Evolutionary conservation across 371 early-diverging fungal species (phyloP).

Genomic region (Mucor piriformis): DNA sequence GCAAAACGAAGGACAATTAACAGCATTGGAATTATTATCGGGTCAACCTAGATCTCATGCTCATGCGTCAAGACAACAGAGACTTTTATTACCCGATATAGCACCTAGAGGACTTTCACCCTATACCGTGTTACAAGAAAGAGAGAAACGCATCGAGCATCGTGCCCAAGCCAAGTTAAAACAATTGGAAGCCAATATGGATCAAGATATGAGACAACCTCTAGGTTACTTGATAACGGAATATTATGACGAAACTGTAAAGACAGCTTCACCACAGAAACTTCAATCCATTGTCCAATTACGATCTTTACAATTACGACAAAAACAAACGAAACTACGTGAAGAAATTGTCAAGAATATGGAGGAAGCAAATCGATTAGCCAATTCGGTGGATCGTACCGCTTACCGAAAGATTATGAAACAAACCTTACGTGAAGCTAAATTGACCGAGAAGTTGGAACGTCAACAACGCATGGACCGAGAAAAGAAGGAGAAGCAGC

Average conservation of each 20-base stretch:
- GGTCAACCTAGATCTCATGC: constrained; percentile 54
- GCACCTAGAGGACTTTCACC: constrained; percentile 82
- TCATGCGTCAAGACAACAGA: constrained; percentile 71
- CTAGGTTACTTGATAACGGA: constrained; percentile 31
- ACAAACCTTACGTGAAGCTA: constrained; percentile 82
- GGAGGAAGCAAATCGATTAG: constrained; percentile 71
- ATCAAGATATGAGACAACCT: constrained; percentile 23
- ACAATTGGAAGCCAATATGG: constrained; percentile 19
- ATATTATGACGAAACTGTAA: constrained; percentile 42
- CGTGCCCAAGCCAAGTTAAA: constrained; percentile 16
- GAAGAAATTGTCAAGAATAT: constrained; percentile 75
- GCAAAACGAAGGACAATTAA: neutral
- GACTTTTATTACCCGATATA: constrained; percentile 72
- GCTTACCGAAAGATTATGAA: constrained; percentile 86
- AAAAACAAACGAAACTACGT: constrained; percentile 81
- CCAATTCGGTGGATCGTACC: constrained; percentile 77
- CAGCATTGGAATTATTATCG: constrained; percentile 28
- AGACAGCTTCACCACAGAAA: constrained; percentile 30
- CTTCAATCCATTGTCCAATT: constrained; percentile 82
- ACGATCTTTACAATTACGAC: constrained; percentile 74
- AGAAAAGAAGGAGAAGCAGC: constrained; percentile 83
- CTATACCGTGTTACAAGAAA: constrained; percentile 41
- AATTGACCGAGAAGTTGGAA: constrained; percentile 87
- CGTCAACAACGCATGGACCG: constrained; percentile 85
- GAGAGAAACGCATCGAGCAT: constrained; percentile 39